Base-by-base conservation (phyloP, 768 basidiomycete species). In the Agrocybe praecox region DNA sequence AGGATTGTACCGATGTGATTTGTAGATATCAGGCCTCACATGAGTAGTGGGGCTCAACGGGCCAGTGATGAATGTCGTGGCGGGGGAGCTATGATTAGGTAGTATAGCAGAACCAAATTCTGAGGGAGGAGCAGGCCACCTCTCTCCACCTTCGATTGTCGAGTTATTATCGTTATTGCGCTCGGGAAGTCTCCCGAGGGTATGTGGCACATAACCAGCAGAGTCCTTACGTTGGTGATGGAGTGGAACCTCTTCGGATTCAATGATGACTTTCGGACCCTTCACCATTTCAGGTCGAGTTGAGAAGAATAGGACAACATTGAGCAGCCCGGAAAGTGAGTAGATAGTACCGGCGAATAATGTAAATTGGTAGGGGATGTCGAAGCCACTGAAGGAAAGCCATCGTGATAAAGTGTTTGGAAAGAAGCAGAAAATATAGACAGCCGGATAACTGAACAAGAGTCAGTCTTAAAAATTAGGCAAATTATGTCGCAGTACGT, bases 241-340 rank as follows among this genome's bases (percentile, higher is more conserved):
- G 29, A 61, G 57, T 7, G 61, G 60, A 2, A 59, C 21, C 17
- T 57, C 23, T 19, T 59, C 59, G 14, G 53, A 47, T 34, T 63
- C 62, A 29, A 57, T 48, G 29, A 22, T 45, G 17, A 57, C 15
- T 46, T 48, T 49, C n/a, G 64, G 56, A 19, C 69, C 67, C 34
- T 65, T 51, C 3, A 69, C 65, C 5, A 69, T 53, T 18, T 63
- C 57, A 10, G 65, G 67, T 2, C 71, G 65, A 19, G 70, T 73
- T n/a, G 66, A 22, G 56, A 69, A 65, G 56, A 69, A 73, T 14
- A 83, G 69, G 34, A 77, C 55, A 24, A 76, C 71, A 59, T 83
- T 80, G 60, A 81, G 68, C 23, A 80, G 54, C 3, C 81, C 81
- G 0, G 78, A 81, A 23, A 74, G 69, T 1, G 77, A 67, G 59